Evolutionary conservation across 2,329 filamentous ascomycete genomes (phyloP).

Genomic region (Colletotrichum sublineola): DNA sequence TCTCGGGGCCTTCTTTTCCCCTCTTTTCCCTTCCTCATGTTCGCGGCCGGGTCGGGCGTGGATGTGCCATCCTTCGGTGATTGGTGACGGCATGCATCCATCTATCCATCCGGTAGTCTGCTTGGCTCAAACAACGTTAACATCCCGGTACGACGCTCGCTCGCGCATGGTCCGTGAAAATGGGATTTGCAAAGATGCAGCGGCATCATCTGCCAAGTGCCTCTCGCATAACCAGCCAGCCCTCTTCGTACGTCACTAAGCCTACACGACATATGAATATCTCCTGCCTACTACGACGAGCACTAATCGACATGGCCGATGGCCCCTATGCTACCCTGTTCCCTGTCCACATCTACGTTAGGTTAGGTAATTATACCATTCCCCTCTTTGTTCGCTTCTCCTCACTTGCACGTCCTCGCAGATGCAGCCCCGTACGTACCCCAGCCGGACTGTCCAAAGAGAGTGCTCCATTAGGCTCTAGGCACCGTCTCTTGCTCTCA

Average conservation of each 20-base stretch:
- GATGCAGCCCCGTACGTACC: not conserved
- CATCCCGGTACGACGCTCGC: not conserved
- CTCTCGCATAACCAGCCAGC: too few species aligned
- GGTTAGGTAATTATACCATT: not conserved
- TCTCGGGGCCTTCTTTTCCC: not conserved
- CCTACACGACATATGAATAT: not conserved
- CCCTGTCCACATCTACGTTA: not conserved
- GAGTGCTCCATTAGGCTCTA: not conserved
- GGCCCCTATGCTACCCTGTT: constrained; percentile 11
- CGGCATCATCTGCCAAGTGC: not conserved
- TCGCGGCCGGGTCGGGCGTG: not conserved
- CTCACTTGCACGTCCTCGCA: constrained; percentile 12
- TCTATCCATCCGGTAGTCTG: not conserved
- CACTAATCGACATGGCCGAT: not conserved
- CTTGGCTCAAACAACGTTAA: not conserved
- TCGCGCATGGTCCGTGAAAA: not conserved
- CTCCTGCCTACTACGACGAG: not conserved
- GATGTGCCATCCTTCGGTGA: not conserved
- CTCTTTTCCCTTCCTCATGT: not conserved
- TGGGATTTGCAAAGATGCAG: not conserved
- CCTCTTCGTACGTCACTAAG: too few species aligned
- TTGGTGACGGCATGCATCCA: not conserved
- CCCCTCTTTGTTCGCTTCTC: constrained; percentile 8
- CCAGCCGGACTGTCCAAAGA: not conserved
- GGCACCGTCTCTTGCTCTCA: not conserved